Conservation (phyloP, 2,329 filamentous ascomycete species). For the Ascochyta pisi region DNA sequence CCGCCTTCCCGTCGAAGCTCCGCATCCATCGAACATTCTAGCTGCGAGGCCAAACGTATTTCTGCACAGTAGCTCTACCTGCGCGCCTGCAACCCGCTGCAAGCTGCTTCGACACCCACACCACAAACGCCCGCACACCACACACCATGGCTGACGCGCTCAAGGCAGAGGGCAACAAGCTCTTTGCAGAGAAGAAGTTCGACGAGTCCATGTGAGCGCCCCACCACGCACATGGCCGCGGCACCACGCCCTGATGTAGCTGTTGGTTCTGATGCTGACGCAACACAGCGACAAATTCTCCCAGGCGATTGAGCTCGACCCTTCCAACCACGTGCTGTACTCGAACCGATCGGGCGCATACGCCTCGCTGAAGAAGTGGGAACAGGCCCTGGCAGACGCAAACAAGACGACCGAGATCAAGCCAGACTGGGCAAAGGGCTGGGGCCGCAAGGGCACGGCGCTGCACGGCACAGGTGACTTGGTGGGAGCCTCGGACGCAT, state of each 20-base stretch:
- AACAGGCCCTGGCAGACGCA: constrained; percentile 84
- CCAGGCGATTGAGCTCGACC: constrained; percentile 86
- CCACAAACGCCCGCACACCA: constrained; percentile 9
- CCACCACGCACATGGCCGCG: constrained; percentile 19
- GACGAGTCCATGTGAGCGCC: constrained; percentile 86
- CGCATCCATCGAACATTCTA: constrained; percentile 47
- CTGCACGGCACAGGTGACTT: constrained; percentile 88
- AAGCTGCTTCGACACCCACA: constrained; percentile 4
- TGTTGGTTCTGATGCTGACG: constrained; percentile 19
- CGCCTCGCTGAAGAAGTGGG: constrained; percentile 88
- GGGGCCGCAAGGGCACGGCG: constrained; percentile 90
- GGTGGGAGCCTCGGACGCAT: constrained; percentile 84
- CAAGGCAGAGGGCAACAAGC: constrained; percentile 98
- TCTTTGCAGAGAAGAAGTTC: constrained; percentile 97
- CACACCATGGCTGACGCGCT: constrained; percentile 74
- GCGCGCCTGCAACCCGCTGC: constrained; percentile 18
- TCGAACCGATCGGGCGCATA: constrained; percentile 91
- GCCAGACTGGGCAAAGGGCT: constrained; percentile 97
- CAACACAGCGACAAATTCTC: constrained; percentile 83
- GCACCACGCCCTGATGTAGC: neutral
- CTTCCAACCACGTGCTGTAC: constrained; percentile 94
- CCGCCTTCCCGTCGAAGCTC: constrained; percentile 29
- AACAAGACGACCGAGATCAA: constrained; percentile 94
- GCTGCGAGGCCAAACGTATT: constrained; percentile 43
- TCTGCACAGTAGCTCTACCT: constrained; percentile 38